Conservation (phyloP, 176 grass and related monocot genomes). For the Secale cereale region DNA sequence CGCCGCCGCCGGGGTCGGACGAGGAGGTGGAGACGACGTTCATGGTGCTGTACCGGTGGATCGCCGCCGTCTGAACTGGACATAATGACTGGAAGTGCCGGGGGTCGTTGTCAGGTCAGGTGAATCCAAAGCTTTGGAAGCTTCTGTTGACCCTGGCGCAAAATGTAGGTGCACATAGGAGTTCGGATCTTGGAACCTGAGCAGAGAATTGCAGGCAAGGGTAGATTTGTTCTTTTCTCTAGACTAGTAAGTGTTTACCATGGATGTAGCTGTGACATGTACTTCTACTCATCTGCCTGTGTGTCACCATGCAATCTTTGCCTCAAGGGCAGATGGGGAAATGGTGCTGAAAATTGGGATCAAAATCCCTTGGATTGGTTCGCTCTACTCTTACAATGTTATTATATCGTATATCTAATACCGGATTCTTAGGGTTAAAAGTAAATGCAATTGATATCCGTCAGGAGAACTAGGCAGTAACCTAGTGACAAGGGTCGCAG, state of each 20-base stretch:
- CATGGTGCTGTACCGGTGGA: constrained; percentile 77
- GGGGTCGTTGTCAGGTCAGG: not conserved
- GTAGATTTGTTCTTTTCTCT: constrained; percentile 6
- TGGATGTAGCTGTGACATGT: not conserved
- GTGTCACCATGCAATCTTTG: not conserved
- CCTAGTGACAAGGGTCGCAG: too few relatives aligned
- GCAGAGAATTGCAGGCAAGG: not conserved
- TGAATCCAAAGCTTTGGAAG: constrained; percentile 22
- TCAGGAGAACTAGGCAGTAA: too few relatives aligned
- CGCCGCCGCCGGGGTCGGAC: constrained; percentile 15
- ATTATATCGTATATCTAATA: not conserved
- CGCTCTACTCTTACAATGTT: not conserved
- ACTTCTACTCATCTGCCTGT: not conserved
- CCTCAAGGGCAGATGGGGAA: not conserved
- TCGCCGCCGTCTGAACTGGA: constrained; percentile 44
- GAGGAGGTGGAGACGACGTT: constrained; percentile 54
- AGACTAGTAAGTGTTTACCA: not conserved
- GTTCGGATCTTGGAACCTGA: constrained; percentile 31
- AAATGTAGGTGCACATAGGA: constrained; percentile 29
- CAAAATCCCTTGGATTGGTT: not conserved
- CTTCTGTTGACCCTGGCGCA: constrained; percentile 23
- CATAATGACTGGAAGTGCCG: not conserved
- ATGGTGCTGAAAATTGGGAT: not conserved
- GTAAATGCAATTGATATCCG: not conserved
- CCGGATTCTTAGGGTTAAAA: not conserved